Evolutionary conservation across 345 rosid species (phyloP), one percentile per base, ranked within the genome.

Genomic region (Dimocarpus longan): DNA sequence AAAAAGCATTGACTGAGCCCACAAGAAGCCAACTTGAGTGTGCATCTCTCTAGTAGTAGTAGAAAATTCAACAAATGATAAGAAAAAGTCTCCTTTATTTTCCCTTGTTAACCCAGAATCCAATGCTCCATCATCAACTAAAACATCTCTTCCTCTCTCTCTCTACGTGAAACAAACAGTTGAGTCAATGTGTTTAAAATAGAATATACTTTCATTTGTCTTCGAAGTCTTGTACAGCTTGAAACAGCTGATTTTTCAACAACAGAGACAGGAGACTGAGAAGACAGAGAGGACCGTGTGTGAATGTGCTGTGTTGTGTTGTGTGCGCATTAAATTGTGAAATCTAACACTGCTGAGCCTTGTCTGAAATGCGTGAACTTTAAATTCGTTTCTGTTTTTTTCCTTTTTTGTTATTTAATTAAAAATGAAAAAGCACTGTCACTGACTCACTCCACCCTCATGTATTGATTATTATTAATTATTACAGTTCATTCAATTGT

Each of bases 1-100:
- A 5, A 80, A 76, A 86, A 82, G 81, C 74, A 83, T 74, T 71
- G 89, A 79, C 80, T 52, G 91, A 88, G 89, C 92, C 95, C 92
- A 88, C 93, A 85, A 80, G 42, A 75, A 83, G 87, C 77, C 84
- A 81, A 77, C 81, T 80, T 48, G 77, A 84, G 80, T 60, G 76
- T 81, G 57, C 86, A 87, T 84, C 85, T 78, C 82, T 76, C 28
- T 9, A 26, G 18, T 24, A 64, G 40, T 46, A 6, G 52, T 46
- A 46, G 28, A 22, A 28, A 56, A 68, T 59, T 77, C 26, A 44
- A 70, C 70, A 12, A 21, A 19, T 60, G 65, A 60, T 28, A 60
- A 22, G 19, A 8, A 56, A 66, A 66, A 48, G 75, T 66, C 66
- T 70, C 21, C 75, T 71, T 21, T n/a, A 52, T 39, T 68, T 63